Percentiles rank a stretch among this genome's conserved stretches.
Evolutionary conservation across 768 basidiomycete species (phyloP).

Genomic region (Lactarius sanguifluus): DNA sequence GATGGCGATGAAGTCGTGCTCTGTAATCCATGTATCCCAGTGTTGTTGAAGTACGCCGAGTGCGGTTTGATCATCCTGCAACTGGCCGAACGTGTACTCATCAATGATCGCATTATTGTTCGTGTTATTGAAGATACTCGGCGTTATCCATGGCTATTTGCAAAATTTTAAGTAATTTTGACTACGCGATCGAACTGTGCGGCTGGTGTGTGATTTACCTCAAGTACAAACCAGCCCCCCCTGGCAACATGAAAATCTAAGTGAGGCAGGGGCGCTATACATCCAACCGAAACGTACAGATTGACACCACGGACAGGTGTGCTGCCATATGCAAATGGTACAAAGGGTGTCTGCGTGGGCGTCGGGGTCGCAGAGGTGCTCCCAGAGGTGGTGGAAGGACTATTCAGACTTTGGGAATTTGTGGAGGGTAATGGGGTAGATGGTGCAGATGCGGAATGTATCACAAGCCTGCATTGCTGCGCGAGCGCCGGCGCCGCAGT

Average conservation of each 20-base stretch:
- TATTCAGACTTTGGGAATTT: conserved; percentile 9
- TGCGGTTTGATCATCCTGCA: conserved; percentile 47
- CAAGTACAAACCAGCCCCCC: conserved; percentile 64
- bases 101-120: conserved; percentile 56
- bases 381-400: conserved; percentile 6
- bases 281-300: conserved; percentile 44
- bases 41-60: conserved; percentile 48
- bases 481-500: conserved; percentile 11
- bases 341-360: conserved; percentile 39
- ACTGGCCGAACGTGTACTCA: conserved; percentile 59
- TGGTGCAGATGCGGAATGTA: conserved; percentile 14
- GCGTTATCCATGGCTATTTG: conserved; percentile 73
- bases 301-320: conserved; percentile 59
- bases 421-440: conserved; percentile 25
- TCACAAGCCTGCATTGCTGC: conserved; percentile 33
- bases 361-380: conserved; percentile 24
- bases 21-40: conserved; percentile 68
- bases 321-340: conserved; percentile 39
- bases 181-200: neutral
- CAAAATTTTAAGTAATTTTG: neutral
- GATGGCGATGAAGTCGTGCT: conserved; percentile 67
- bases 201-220: conserved; percentile 38
- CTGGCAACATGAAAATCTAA: conserved; percentile 34
- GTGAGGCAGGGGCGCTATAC: neutral
- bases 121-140: conserved; percentile 66